A percentile compares a stretch with the other conserved stretches of the same genome.
phyloP scores from a whole-genome alignment of 2,329 filamentous ascomycete genomes.

The Fusarium nematophilum region DNA sequence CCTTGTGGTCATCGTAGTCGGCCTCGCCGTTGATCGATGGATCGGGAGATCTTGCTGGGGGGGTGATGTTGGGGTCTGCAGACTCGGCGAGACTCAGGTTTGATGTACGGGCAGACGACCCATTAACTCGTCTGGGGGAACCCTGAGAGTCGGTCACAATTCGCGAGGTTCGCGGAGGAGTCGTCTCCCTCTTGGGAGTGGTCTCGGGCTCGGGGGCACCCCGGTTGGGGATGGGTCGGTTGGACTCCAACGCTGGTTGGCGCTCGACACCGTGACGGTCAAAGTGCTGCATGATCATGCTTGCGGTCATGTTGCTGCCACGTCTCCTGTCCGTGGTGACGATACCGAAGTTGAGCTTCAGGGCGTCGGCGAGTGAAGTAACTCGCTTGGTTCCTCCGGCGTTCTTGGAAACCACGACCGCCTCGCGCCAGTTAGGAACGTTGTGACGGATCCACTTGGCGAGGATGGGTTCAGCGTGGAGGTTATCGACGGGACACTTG shows the following conservation, averaged over 20 bases:
- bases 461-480: slow-evolving; percentile 94
- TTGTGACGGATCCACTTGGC: slow-evolving; percentile 95
- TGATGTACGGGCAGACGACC: slow-evolving; percentile 19
- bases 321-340: slow-evolving; percentile 86
- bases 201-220: slow-evolving; percentile 31
- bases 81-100: slow-evolving; percentile 23
- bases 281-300: slow-evolving; percentile 78
- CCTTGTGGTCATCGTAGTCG: slow-evolving; percentile 82
- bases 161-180: slow-evolving; percentile 44
- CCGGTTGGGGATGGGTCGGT: slow-evolving; percentile 37
- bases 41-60: slow-evolving; percentile 42
- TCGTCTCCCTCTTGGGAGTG: slow-evolving; percentile 30
- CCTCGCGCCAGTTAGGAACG: slow-evolving; percentile 86
- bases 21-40: slow-evolving; percentile 45
- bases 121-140: slow-evolving; percentile 54
- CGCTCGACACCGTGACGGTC: slow-evolving; percentile 67
- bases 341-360: slow-evolving; percentile 98
- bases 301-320: slow-evolving; percentile 78
- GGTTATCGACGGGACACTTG: slow-evolving; percentile 95
- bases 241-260: slow-evolving; percentile 55
- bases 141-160: slow-evolving; percentile 56
- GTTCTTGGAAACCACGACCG: slow-evolving; percentile 98
- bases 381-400: slow-evolving; percentile 97
- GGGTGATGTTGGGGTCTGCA: slow-evolving; percentile 29
- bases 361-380: slow-evolving; percentile 91